Evolutionary conservation across 164 flowering plant genomes (phyloP).

Genomic region (Vitis riparia): DNA sequence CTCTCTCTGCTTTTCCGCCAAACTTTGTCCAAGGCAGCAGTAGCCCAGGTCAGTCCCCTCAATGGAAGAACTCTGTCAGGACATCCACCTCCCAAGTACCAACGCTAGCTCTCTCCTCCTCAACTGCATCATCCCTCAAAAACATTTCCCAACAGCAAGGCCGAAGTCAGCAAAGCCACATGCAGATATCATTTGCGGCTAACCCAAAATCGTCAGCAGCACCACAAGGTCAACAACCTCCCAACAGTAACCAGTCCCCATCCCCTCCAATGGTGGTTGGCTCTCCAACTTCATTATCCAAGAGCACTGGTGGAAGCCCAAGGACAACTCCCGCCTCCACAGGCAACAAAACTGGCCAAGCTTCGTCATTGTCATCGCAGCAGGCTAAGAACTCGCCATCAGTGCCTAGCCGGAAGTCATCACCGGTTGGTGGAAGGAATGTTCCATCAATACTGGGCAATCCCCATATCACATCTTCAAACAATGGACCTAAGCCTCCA

Average conservation of each 20-base stretch:
- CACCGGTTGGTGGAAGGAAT: slow-evolving; percentile 66
- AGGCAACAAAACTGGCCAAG: slow-evolving; percentile 46
- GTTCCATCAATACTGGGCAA: slow-evolving; percentile 65
- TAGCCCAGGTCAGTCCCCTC: slow-evolving; percentile 63
- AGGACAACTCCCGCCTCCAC: slow-evolving; percentile 47
- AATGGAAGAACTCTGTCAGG: slow-evolving; percentile 68
- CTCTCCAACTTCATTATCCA: slow-evolving; percentile 74
- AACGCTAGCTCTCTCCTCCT: slow-evolving; percentile 36
- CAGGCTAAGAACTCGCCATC: slow-evolving; percentile 53
- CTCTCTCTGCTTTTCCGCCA: slow-evolving; percentile 56
- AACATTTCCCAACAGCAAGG: slow-evolving; percentile 62
- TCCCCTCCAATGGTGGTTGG: slow-evolving; percentile 58
- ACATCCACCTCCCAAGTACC: slow-evolving; percentile 41
- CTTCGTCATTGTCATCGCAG: slow-evolving; percentile 47
- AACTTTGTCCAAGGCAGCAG: slow-evolving; percentile 50
- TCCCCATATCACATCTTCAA: slow-evolving; percentile 40
- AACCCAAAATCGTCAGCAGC: slow-evolving; percentile 44
- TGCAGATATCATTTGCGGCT: slow-evolving; percentile 79
- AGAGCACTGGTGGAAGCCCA: slow-evolving; percentile 76
- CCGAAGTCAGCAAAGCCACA: slow-evolving; percentile 49
- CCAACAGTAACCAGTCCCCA: slow-evolving; percentile 43
- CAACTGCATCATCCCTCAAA: slow-evolving; percentile 52
- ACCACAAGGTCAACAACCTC: slow-evolving; percentile 43
- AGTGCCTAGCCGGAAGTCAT: slow-evolving; percentile 56
- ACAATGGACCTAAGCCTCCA: slow-evolving; percentile 34